A percentile compares a stretch with the other conserved stretches of the same genome.
phyloP scores from a whole-genome alignment of 2,329 filamentous ascomycete genomes.

The Tetracladium maxilliforme region DNA sequence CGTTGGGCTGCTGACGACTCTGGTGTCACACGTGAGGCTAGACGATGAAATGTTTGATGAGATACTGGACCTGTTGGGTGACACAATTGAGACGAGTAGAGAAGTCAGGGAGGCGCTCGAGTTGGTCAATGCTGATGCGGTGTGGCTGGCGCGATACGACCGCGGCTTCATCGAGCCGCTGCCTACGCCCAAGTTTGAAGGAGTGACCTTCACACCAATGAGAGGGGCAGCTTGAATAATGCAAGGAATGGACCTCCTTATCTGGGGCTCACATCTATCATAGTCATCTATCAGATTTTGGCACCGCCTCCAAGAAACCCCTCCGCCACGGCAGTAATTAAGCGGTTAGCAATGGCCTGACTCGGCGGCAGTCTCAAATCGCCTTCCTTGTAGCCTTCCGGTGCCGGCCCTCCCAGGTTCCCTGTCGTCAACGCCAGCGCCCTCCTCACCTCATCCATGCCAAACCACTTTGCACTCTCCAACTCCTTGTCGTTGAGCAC shows the following conservation, averaged over 20 bases:
- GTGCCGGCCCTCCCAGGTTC: conserved; percentile 48
- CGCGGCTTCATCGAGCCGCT: too few species aligned
- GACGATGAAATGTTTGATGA: conserved; percentile 59
- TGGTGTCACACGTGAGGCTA: conserved; percentile 50
- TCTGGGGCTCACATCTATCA: too few species aligned
- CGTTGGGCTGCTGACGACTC: conserved; percentile 38
- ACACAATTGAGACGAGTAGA: conserved; percentile 25
- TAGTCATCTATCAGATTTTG: conserved; percentile 37
- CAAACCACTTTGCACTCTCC: conserved; percentile 80
- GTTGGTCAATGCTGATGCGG: conserved; percentile 54
- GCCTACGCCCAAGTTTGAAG: too few species aligned
- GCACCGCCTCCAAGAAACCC: conserved; percentile 53
- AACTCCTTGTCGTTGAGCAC: conserved; percentile 78
- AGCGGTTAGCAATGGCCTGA: conserved; percentile 84
- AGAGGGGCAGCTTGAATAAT: too few species aligned
- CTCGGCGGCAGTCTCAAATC: conserved; percentile 65
- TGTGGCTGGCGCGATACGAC: conserved; percentile 53
- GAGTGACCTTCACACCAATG: too few species aligned
- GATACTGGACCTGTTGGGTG: conserved; percentile 45
- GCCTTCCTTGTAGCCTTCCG: conserved; percentile 59
- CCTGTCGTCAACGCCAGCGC: conserved; percentile 56
- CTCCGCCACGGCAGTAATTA: conserved; percentile 65
- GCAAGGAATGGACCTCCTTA: too few species aligned
- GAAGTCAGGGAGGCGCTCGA: conserved; percentile 44
- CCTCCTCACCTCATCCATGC: conserved; percentile 63